These are phyloP conservation scores for Kockovaella imperatae DNA, from an alignment of 768 basidiomycete species.

Conservation along the genomic window DNA sequence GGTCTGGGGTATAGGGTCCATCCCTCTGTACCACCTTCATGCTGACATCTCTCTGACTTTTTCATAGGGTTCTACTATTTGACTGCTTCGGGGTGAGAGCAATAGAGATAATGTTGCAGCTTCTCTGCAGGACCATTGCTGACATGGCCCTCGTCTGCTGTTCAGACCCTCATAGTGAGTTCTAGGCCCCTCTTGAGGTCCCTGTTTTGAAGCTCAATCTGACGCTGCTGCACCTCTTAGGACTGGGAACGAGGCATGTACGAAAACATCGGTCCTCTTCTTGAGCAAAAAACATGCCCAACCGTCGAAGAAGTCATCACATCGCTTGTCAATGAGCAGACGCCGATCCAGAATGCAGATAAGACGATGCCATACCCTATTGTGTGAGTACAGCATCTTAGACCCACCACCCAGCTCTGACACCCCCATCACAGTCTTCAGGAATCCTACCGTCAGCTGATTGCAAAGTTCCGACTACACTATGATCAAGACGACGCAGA, in stretches of 20 bases:
- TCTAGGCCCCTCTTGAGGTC: background rate
- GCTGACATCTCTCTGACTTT: too few species aligned
- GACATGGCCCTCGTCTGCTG: background rate
- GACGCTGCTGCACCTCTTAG: conserved; percentile 2
- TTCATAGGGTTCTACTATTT: conserved; percentile 20
- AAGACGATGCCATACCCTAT: conserved; percentile 20
- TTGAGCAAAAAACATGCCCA: conserved; percentile 21
- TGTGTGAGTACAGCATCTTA: conserved; percentile 13
- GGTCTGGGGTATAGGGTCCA: too few species aligned
- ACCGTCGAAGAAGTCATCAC: conserved; percentile 8
- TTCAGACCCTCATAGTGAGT: conserved; percentile 21
- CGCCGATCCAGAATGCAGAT: conserved; percentile 12
- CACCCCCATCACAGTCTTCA: conserved; percentile 9
- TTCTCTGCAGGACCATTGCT: background rate
- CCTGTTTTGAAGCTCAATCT: background rate
- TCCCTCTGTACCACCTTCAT: too few species aligned
- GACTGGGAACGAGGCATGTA: conserved; percentile 23
- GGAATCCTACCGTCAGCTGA: conserved; percentile 6
- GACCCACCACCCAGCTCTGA: background rate
- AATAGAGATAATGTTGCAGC: background rate
- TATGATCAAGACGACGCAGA: conserved; percentile 16
- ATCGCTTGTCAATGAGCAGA: conserved; percentile 5
- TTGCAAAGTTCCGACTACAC: conserved; percentile 10
- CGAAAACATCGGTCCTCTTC: conserved; percentile 10
- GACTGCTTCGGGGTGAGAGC: conserved; percentile 25